Percentiles rank a stretch among this genome's conserved stretches.
phyloP scores from a whole-genome alignment of 495 filamentous ascomycete genomes.

The Daldinia childiae region DNA sequence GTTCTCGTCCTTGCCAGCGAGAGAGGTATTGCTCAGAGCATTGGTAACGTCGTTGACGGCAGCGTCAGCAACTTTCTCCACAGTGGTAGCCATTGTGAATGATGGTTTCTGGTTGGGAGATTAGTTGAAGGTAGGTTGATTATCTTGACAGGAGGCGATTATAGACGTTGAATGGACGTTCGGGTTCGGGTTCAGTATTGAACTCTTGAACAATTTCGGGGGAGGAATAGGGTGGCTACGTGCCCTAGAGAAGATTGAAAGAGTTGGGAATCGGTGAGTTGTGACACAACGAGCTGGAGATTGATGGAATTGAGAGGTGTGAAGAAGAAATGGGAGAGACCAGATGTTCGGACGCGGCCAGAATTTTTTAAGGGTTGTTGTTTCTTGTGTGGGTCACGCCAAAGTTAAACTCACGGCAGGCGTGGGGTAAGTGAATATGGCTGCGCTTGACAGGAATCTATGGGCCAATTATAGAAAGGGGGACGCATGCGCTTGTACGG shows the following conservation, averaged over 20 bases:
- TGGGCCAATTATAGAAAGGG: conserved; percentile 19
- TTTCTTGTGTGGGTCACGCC: conserved; percentile 52
- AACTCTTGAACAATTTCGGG: conserved; percentile 65
- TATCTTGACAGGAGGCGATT: conserved; percentile 48
- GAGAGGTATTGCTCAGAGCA: conserved; percentile 77
- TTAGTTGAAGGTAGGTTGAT: conserved; percentile 48
- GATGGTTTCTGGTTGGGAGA: conserved; percentile 51
- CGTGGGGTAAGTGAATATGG: conserved; percentile 31
- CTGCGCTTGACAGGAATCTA: conserved; percentile 32
- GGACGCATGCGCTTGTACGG: background rate
- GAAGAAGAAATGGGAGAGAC: conserved; percentile 55
- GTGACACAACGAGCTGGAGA: conserved; percentile 54
- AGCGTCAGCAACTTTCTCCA: conserved; percentile 68
- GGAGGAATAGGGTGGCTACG: conserved; percentile 84
- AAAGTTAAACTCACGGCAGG: conserved; percentile 42
- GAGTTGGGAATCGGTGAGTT: conserved; percentile 50
- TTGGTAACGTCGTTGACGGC: conserved; percentile 85
- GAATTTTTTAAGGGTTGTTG: conserved; percentile 62
- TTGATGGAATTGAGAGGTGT: conserved; percentile 58
- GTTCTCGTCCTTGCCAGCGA: conserved; percentile 66
- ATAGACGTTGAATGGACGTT: conserved; percentile 54
- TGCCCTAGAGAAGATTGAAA: conserved; percentile 78
- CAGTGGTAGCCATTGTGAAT: conserved; percentile 68
- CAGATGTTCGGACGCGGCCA: conserved; percentile 51
- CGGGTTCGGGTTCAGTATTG: conserved; percentile 54